These are phyloP conservation scores for Taphrina deformans DNA, from an alignment of 1,139 yeast species.

Conservation along the genomic window DNA sequence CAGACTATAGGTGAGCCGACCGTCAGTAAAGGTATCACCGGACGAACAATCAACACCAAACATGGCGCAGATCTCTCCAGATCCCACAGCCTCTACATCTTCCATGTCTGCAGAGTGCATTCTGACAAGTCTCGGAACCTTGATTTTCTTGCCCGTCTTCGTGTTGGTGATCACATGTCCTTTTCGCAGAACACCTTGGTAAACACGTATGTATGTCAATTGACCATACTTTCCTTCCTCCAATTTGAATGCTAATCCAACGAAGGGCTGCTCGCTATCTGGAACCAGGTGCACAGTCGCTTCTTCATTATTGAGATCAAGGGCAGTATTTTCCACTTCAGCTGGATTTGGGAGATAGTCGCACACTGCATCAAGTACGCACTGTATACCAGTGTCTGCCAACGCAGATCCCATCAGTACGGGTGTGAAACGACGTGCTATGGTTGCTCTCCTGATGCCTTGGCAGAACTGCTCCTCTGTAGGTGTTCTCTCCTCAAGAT, in stretches of 20 bases:
- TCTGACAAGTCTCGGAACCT: conserved; percentile 92
- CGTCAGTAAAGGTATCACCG: conserved; percentile 94
- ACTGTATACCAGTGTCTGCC: conserved; percentile 93
- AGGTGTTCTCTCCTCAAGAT: conserved; percentile 86
- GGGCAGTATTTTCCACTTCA: conserved; percentile 84
- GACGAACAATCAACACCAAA: conserved; percentile 99
- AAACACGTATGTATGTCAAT: conserved; percentile 91
- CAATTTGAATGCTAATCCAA: conserved; percentile 93
- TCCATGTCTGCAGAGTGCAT: conserved; percentile 89
- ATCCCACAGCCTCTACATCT: conserved; percentile 90
- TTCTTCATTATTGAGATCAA: conserved; percentile 72
- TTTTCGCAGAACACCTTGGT: conserved; percentile 90
- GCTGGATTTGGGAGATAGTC: conserved; percentile 95
- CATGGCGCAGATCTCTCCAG: conserved; percentile 99
- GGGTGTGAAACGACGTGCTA: conserved; percentile 95
- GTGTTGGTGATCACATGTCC: conserved; percentile 87
- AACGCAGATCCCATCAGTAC: conserved; percentile 98
- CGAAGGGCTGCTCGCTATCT: conserved; percentile 74
- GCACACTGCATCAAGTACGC: conserved; percentile 92
- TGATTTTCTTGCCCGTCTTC: conserved; percentile 89
- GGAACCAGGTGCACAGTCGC: conserved; percentile 74
- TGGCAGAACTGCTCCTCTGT: conserved; percentile 73
- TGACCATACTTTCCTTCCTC: conserved; percentile 99
- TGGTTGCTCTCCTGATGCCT: conserved; percentile 95
- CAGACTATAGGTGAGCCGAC: conserved; percentile 78